Evolutionary conservation across 2,329 filamentous ascomycete species (phyloP).

Genomic region (Aureobasidium subglaciale): DNA sequence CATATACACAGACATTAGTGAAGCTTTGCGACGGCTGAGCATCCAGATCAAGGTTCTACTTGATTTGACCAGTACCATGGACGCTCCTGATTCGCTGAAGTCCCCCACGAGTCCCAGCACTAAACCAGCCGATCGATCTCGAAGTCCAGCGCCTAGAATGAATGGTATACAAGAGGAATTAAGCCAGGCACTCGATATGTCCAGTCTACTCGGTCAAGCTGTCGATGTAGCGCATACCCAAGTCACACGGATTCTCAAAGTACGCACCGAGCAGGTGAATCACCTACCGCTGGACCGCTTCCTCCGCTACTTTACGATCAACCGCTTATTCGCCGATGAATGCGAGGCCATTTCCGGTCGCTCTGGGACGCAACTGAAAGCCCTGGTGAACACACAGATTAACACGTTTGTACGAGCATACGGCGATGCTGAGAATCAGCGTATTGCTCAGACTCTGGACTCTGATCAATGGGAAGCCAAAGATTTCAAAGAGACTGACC

Average conservation of each 20-base stretch:
- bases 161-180: constrained; percentile 59
- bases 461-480: constrained; percentile 72
- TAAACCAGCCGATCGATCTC: constrained; percentile 2
- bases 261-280: constrained; percentile 66
- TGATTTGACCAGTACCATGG: constrained; percentile 77
- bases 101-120: constrained; percentile 39
- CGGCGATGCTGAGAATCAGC: constrained; percentile 65
- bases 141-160: constrained; percentile 14
- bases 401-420: constrained; percentile 68
- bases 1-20: constrained; percentile 81
- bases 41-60: constrained; percentile 92
- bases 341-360: constrained; percentile 78
- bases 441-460: constrained; percentile 69
- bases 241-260: constrained; percentile 68
- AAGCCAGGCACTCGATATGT: constrained; percentile 68
- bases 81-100: constrained; percentile 33
- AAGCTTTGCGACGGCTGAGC: constrained; percentile 75
- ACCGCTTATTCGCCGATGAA: constrained; percentile 76
- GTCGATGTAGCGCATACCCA: constrained; percentile 71
- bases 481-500: constrained; percentile 62
- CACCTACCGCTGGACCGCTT: constrained; percentile 63
- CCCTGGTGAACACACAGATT: constrained; percentile 73
- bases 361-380: constrained; percentile 68
- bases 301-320: constrained; percentile 74
- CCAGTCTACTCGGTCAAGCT: constrained; percentile 69